phyloP scores from a whole-genome alignment of 805 yeast genomes.

The Candida krabiensis region DNA sequence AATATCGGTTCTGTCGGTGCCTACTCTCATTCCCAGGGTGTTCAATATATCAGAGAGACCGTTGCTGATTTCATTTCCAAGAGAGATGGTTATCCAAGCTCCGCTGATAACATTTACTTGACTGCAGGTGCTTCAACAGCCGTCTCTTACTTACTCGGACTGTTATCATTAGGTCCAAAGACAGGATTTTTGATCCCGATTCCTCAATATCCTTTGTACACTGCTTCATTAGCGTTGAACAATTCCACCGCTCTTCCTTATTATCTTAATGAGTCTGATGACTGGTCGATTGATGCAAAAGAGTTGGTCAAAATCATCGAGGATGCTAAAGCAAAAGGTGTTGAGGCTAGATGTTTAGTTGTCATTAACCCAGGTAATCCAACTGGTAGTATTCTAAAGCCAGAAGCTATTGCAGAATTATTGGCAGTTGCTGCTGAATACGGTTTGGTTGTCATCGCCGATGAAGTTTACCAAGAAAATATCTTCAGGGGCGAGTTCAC shows the following conservation, averaged over 20 bases:
- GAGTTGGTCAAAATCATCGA: constrained; percentile 58
- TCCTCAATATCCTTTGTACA: constrained; percentile 96
- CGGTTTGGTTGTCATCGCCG: constrained; percentile 88
- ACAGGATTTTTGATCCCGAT: constrained; percentile 91
- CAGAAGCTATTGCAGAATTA: constrained; percentile 66
- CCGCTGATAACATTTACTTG: constrained; percentile 73
- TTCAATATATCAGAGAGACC: constrained; percentile 63
- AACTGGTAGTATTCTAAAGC: constrained; percentile 80
- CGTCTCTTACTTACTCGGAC: constrained; percentile 73
- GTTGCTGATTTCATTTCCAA: constrained; percentile 77
- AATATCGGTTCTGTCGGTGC: constrained; percentile 89
- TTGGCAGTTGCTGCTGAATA: constrained; percentile 79
- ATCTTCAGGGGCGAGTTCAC: constrained; percentile 78
- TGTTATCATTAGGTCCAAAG: constrained; percentile 63
- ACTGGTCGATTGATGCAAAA: constrained; percentile 80
- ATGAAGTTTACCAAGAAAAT: constrained; percentile 97
- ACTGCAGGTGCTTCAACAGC: constrained; percentile 96
- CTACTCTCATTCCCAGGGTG: constrained; percentile 92
- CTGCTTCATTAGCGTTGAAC: constrained; percentile 88
- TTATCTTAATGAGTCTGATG: constrained; percentile 72
- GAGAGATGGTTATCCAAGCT: constrained; percentile 75
- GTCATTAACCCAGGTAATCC: constrained; percentile 99
- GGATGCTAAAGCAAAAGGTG: constrained; percentile 49
- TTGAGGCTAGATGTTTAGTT: constrained; percentile 75
- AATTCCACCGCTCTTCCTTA: constrained; percentile 84